Conservation (phyloP, 2,329 filamentous ascomycete species). For the Colletotrichum cordylinicola region DNA sequence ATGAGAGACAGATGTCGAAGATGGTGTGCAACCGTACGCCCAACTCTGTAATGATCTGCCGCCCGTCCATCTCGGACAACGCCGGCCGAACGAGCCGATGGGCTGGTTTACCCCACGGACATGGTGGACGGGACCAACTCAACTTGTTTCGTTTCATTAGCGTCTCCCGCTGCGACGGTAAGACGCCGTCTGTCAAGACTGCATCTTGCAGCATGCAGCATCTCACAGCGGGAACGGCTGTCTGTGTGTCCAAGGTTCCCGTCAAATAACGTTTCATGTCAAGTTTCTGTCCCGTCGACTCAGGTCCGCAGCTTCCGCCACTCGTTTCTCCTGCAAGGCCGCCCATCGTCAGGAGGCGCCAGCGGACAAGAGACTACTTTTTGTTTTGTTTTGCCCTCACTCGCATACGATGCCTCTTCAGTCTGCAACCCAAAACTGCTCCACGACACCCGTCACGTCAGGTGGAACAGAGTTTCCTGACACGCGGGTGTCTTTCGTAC, state of each 20-base stretch:
- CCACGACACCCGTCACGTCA: not conserved
- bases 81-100: not conserved
- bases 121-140: not conserved
- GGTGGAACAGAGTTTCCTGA: not conserved
- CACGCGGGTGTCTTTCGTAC: not conserved
- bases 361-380: not conserved
- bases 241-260: not conserved
- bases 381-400: not conserved
- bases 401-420: conserved; percentile 2
- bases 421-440: not conserved
- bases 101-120: not conserved
- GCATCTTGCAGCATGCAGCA: not conserved
- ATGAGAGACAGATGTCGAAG: not conserved
- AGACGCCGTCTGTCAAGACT: conserved; percentile 2
- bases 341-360: not conserved
- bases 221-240: conserved; percentile 7
- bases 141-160: conserved; percentile 9
- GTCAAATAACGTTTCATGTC: conserved; percentile 12
- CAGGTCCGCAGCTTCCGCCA: not conserved
- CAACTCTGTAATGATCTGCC: not conserved
- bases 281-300: not conserved
- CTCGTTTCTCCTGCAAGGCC: not conserved
- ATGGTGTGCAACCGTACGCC: not conserved
- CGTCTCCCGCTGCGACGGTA: not conserved
- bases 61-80: not conserved